These are phyloP conservation scores for Debaryomyces subglobosus DNA, from an alignment of 1,139 yeast species.

Conservation along the genomic window DNA sequence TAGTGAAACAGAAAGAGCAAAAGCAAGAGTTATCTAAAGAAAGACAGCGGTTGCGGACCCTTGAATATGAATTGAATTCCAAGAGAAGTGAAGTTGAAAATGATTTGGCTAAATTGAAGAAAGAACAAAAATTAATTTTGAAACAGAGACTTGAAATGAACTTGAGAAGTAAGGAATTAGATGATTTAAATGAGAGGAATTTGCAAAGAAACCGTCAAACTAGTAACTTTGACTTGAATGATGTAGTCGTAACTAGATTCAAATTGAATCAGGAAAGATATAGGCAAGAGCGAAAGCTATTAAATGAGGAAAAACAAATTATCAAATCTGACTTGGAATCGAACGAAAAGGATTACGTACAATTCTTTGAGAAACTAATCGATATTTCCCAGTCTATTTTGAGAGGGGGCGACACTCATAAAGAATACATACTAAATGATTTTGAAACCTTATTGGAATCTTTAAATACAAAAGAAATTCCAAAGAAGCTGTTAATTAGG, in stretches of 20 bases:
- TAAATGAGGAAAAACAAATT: constrained; percentile 5
- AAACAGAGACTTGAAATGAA: constrained; percentile 1
- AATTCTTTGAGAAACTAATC: constrained; percentile 12
- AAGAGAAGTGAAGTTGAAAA: constrained; percentile 2
- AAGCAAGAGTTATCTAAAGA: constrained; percentile 9
- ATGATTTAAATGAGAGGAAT: constrained; percentile 1
- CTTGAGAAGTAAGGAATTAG: neutral
- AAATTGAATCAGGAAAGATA: neutral
- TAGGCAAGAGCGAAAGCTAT: neutral
- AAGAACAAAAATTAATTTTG: neutral
- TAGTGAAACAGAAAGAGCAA: constrained; percentile 10
- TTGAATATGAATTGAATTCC: neutral
- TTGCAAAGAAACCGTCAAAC: neutral
- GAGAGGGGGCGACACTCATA: neutral
- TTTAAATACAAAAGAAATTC: constrained; percentile 1
- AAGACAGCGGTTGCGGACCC: neutral
- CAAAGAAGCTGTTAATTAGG: neutral
- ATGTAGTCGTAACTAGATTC: neutral
- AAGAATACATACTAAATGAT: constrained; percentile 8
- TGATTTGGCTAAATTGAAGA: constrained; percentile 5
- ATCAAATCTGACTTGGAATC: constrained; percentile 8
- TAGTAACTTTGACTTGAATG: neutral
- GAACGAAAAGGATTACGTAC: constrained; percentile 13
- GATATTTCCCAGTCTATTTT: constrained; percentile 9
- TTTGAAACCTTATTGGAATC: constrained; percentile 10